phyloP scores from a whole-genome alignment of 75 land plant species.

The Isoetes taiwanensis region DNA sequence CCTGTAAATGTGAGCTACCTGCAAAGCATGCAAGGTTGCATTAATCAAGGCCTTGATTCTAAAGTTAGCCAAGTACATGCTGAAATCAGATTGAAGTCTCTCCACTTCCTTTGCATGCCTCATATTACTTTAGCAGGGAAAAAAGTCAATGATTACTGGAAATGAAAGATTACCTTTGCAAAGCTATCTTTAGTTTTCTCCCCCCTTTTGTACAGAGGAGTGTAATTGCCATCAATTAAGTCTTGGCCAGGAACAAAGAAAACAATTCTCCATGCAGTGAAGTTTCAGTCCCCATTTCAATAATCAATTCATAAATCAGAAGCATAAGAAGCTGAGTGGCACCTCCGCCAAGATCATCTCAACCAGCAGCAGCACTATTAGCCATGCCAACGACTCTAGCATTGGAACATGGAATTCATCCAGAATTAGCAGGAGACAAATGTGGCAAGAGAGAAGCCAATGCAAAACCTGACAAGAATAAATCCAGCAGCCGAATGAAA shows the following conservation, averaged over 20 bases:
- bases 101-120: too few relatives aligned
- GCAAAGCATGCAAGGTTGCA: too few relatives aligned
- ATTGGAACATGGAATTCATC: conserved; percentile 87
- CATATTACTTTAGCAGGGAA: too few relatives aligned
- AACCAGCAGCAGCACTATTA: conserved; percentile 66
- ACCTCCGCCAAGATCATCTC: conserved; percentile 91
- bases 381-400: conserved; percentile 62
- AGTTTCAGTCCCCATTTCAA: too few relatives aligned
- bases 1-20: too few relatives aligned
- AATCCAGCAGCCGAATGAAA: conserved; percentile 35
- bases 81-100: too few relatives aligned
- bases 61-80: too few relatives aligned
- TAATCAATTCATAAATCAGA: conserved; percentile 41
- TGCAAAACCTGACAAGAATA: conserved; percentile 56
- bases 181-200: conserved; percentile 48
- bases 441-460: conserved; percentile 79
- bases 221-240: conserved; percentile 57
- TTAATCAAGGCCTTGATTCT: too few relatives aligned
- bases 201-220: conserved; percentile 46
- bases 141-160: too few relatives aligned
- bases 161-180: conserved; percentile 37
- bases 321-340: conserved; percentile 85
- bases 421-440: conserved; percentile 89
- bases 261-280: conserved; percentile 58
- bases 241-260: conserved; percentile 77